Conservation (phyloP, 2,329 filamentous ascomycete species). For the Aspergillus uvarum region DNA sequence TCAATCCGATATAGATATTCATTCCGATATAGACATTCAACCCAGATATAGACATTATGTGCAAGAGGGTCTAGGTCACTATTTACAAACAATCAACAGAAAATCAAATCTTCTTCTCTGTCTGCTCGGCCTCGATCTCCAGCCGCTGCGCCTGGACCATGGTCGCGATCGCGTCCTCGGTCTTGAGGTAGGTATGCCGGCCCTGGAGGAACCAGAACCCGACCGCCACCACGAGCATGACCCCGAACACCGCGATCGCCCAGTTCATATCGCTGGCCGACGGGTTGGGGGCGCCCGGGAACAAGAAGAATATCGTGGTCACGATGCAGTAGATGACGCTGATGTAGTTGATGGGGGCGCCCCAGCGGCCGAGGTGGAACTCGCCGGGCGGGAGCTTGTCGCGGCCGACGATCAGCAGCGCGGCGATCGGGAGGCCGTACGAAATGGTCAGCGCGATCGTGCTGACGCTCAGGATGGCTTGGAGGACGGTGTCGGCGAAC, state of each 20-base stretch:
- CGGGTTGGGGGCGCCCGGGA: conserved; percentile 49
- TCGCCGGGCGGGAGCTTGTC: conserved; percentile 51
- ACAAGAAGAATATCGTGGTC: conserved; percentile 58
- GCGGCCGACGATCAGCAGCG: conserved; percentile 52
- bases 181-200: conserved; percentile 37
- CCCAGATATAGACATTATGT: neutral
- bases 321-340: conserved; percentile 54
- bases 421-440: conserved; percentile 52
- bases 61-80: neutral
- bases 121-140: conserved; percentile 16
- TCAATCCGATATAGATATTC: too few species aligned
- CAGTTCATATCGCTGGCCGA: conserved; percentile 55
- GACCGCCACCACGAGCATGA: conserved; percentile 54
- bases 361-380: conserved; percentile 49
- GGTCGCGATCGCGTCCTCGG: conserved; percentile 28
- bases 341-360: conserved; percentile 47
- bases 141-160: conserved; percentile 27
- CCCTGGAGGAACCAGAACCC: conserved; percentile 54
- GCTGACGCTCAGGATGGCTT: conserved; percentile 56
- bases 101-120: neutral
- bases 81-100: neutral
- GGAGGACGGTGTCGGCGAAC: conserved; percentile 54
- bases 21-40: too few species aligned
- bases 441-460: conserved; percentile 58
- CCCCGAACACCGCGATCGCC: conserved; percentile 57